phyloP scores from a whole-genome alignment of 495 filamentous ascomycete species.

The Trichocladium antarcticum region DNA sequence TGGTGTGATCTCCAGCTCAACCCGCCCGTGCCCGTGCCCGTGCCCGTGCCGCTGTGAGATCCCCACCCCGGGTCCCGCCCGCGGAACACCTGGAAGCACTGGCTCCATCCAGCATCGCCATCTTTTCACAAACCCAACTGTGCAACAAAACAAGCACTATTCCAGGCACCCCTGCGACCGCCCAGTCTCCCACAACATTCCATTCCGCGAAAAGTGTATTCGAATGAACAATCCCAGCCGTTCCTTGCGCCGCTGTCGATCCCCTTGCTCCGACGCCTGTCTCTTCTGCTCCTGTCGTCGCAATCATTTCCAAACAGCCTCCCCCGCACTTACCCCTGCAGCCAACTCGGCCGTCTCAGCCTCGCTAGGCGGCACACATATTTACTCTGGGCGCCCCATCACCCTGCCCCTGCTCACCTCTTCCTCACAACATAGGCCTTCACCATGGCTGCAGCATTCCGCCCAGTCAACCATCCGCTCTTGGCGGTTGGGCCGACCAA shows the following conservation, averaged over 20 bases:
- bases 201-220: slow-evolving; percentile 4
- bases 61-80: slow-evolving; percentile 17
- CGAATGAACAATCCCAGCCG: no score
- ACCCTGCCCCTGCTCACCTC: slow-evolving; percentile 7
- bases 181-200: slow-evolving; percentile 4
- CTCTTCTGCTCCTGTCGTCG: slow-evolving; percentile 13
- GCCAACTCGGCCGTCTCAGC: slow-evolving; percentile 25
- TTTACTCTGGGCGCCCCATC: slow-evolving; percentile 17
- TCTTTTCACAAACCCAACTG: slow-evolving; percentile 8
- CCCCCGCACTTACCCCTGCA: slow-evolving; percentile 28
- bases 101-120: slow-evolving; percentile 11
- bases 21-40: slow-evolving; percentile 8
- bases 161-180: slow-evolving; percentile 6
- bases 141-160: slow-evolving; percentile 8
- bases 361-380: slow-evolving; percentile 27
- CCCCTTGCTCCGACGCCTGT: slow-evolving; percentile 14
- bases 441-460: slow-evolving; percentile 48
- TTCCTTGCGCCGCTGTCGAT: not conserved
- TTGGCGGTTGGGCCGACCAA: slow-evolving; percentile 35
- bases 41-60: slow-evolving; percentile 20
- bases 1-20: not conserved
- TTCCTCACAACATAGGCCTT: not conserved
- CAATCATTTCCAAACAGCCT: slow-evolving; percentile 27
- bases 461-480: slow-evolving; percentile 65
- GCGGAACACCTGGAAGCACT: slow-evolving; percentile 12